Evolutionary conservation across 2,329 filamentous ascomycete species (phyloP).

Genomic region (Lomentospora prolificans): DNA sequence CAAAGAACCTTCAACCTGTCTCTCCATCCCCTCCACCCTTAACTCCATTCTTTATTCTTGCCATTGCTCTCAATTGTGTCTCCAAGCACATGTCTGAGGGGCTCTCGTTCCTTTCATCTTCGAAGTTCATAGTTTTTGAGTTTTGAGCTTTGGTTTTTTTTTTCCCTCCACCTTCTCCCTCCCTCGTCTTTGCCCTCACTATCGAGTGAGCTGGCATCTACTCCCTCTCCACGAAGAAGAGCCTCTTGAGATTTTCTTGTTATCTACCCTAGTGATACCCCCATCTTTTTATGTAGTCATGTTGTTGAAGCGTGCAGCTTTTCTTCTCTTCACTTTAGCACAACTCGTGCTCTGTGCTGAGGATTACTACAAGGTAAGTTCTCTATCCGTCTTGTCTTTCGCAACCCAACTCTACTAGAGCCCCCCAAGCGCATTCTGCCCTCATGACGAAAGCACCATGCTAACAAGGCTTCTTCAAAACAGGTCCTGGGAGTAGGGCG

Average conservation of each 20-base stretch:
- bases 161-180: background rate
- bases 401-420: background rate
- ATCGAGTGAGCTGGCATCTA: background rate
- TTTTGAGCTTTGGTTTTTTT: background rate
- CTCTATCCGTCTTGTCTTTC: background rate
- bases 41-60: background rate
- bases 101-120: background rate
- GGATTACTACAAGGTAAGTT: conserved; percentile 67
- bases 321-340: conserved; percentile 41
- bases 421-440: background rate
- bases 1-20: background rate
- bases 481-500: conserved; percentile 73
- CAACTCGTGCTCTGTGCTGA: conserved; percentile 50
- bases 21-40: background rate
- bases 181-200: background rate
- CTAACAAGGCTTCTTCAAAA: background rate
- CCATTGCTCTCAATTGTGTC: background rate
- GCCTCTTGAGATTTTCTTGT: background rate
- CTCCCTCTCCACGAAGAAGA: background rate
- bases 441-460: background rate
- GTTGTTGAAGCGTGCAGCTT: conserved; percentile 39
- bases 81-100: background rate
- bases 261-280: background rate
- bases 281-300: conserved; percentile 24
- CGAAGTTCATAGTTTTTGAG: background rate